These are phyloP conservation scores for Microdochium bolleyi DNA, from an alignment of 2,329 filamentous ascomycete genomes.

Conservation along the genomic window DNA sequence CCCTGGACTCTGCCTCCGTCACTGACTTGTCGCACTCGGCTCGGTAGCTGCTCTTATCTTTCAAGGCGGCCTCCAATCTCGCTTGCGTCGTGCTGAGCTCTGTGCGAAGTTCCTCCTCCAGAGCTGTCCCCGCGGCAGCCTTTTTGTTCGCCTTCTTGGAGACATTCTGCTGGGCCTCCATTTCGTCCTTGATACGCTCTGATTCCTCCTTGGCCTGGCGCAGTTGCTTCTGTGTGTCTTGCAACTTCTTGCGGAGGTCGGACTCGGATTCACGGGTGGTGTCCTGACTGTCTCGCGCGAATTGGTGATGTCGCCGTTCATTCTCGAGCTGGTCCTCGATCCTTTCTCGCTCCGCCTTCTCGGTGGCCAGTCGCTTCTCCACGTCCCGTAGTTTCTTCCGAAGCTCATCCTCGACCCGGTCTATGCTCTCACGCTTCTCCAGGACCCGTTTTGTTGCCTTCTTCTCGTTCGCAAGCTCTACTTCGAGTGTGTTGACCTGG, in stretches of 20 bases:
- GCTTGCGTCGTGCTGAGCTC: slow-evolving; percentile 20
- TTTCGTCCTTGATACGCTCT: slow-evolving; percentile 24
- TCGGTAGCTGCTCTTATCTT: slow-evolving; percentile 35
- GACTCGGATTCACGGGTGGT: slow-evolving; percentile 19
- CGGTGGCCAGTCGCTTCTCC: slow-evolving; percentile 20
- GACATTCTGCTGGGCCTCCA: slow-evolving; percentile 19
- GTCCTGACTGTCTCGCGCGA: slow-evolving; percentile 19
- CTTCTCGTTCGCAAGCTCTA: slow-evolving; percentile 77
- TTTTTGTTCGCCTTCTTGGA: slow-evolving; percentile 19
- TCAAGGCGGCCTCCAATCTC: slow-evolving; percentile 29
- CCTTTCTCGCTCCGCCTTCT: slow-evolving; percentile 20
- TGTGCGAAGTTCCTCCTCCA: slow-evolving; percentile 17
- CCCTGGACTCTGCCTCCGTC: slow-evolving; percentile 53
- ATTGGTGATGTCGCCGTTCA: slow-evolving; percentile 17
- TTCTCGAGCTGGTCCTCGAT: slow-evolving; percentile 23
- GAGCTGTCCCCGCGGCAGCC: slow-evolving; percentile 5
- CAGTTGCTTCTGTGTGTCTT: slow-evolving; percentile 18
- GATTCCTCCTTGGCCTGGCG: slow-evolving; percentile 19
- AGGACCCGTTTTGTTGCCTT: slow-evolving; percentile 53
- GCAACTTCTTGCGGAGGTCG: slow-evolving; percentile 22
- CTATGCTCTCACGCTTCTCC: slow-evolving; percentile 32
- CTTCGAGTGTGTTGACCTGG: slow-evolving; percentile 68
- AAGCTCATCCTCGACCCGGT: slow-evolving; percentile 29
- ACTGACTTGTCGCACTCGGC: slow-evolving; percentile 44
- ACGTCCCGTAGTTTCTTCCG: slow-evolving; percentile 30